A percentile compares a stretch with the other conserved stretches of the same genome.
Conservation (phyloP, 2,329 filamentous ascomycete species). For the Curvularia hawaiiensis region DNA sequence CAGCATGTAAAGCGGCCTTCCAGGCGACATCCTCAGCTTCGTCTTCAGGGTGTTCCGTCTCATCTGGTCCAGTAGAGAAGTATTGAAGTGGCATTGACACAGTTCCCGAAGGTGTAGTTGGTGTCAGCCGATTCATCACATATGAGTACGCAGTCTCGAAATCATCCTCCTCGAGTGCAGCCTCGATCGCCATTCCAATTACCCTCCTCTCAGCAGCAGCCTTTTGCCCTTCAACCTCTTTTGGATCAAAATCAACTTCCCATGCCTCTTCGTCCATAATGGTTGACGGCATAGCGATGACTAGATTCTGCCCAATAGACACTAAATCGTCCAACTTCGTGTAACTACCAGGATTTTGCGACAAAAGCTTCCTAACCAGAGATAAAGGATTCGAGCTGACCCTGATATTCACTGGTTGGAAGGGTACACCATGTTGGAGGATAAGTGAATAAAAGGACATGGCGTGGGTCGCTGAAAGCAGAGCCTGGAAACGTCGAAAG, state of each 20-base stretch:
- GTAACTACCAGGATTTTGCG: conserved; percentile 76
- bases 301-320: conserved; percentile 70
- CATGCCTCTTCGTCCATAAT: conserved; percentile 57
- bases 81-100: conserved; percentile 29
- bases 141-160: conserved; percentile 90
- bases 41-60: conserved; percentile 25
- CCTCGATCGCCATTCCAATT: conserved; percentile 79
- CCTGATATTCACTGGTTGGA: conserved; percentile 78
- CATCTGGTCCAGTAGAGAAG: conserved; percentile 35
- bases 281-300: conserved; percentile 47
- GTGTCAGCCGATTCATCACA: conserved; percentile 70
- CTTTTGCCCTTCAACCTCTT: conserved; percentile 39
- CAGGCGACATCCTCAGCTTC: conserved; percentile 71
- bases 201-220: conserved; percentile 67
- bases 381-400: conserved; percentile 76
- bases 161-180: conserved; percentile 75
- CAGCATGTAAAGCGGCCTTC: conserved; percentile 79
- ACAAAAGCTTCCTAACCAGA: conserved; percentile 73
- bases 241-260: conserved; percentile 38
- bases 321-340: conserved; percentile 76
- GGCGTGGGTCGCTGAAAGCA: conserved; percentile 75
- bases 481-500: conserved; percentile 63
- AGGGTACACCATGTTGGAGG: conserved; percentile 79
- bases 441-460: conserved; percentile 78
- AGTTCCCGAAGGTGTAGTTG: conserved; percentile 34